Conservation (phyloP, 2,329 filamentous ascomycete species). For the Nectriaceae sp. region DNA sequence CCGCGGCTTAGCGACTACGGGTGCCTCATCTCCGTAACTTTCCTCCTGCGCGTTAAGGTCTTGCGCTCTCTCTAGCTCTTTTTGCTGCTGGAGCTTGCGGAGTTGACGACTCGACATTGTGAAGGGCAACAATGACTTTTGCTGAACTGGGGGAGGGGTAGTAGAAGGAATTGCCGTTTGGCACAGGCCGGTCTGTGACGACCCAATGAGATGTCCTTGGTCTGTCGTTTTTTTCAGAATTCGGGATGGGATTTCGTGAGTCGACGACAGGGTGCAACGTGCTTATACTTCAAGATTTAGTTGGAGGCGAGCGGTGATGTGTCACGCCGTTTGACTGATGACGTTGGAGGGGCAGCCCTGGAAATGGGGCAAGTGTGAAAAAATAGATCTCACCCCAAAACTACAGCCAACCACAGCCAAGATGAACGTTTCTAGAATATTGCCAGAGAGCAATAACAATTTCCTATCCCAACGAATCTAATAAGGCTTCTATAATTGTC, state of each 20-base stretch:
- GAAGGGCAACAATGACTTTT: conserved; percentile 6
- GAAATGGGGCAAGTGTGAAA: background rate
- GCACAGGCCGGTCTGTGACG: too few species aligned
- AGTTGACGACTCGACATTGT: conserved; percentile 55
- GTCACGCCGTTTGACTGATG: conserved; percentile 24
- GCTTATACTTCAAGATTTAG: too few species aligned
- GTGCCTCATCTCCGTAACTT: conserved; percentile 33
- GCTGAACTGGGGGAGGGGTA: conserved; percentile 13
- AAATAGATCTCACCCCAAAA: background rate
- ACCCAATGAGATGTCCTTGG: too few species aligned
- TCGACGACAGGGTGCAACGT: too few species aligned
- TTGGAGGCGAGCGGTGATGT: conserved; percentile 11
- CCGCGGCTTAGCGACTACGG: conserved; percentile 39
- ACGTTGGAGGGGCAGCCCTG: conserved; percentile 24
- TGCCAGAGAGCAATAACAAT: too few species aligned
- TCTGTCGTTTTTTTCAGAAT: too few species aligned
- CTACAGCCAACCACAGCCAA: too few species aligned
- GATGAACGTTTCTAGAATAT: too few species aligned
- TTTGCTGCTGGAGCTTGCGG: conserved; percentile 53
- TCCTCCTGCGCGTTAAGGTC: conserved; percentile 23
- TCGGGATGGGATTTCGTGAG: too few species aligned
- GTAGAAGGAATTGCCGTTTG: background rate
- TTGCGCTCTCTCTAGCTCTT: conserved; percentile 41
- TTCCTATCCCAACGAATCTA: too few species aligned
- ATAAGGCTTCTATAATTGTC: too few species aligned